Evolutionary conservation across 2,329 filamentous ascomycete genomes (phyloP).

Genomic region (Paraphaeosphaeria sporulosa): DNA sequence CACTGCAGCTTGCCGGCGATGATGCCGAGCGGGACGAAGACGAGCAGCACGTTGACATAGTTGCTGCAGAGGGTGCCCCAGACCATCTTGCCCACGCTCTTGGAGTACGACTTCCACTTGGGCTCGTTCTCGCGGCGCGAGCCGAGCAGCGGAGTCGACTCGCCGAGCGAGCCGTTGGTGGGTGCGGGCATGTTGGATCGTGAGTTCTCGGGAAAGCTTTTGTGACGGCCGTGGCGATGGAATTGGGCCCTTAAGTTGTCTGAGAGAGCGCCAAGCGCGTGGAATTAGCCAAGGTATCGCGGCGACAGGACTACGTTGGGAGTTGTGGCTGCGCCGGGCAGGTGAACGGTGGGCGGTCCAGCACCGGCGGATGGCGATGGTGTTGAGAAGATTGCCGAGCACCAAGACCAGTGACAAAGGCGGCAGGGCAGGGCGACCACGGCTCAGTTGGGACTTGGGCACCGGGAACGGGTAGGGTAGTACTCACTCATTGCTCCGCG

Average conservation of each 20-base stretch:
- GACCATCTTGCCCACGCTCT: conserved; percentile 45
- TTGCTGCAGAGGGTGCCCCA: conserved; percentile 58
- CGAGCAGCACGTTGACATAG: conserved; percentile 73
- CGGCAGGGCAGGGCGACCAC: background rate
- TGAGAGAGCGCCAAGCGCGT: conserved; percentile 27
- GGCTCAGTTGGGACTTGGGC: background rate
- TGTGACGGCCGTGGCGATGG: conserved; percentile 37
- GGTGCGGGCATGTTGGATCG: conserved; percentile 32
- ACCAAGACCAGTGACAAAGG: conserved; percentile 17
- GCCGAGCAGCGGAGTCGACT: conserved; percentile 42
- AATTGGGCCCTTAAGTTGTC: conserved; percentile 46
- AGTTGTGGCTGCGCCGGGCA: conserved; percentile 30
- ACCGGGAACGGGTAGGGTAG: background rate
- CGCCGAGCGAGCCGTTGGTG: conserved; percentile 37
- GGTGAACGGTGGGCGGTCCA: conserved; percentile 11
- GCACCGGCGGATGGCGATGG: conserved; percentile 5
- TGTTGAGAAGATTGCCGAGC: conserved; percentile 4
- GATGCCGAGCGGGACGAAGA: conserved; percentile 78
- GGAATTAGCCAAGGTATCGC: conserved; percentile 35
- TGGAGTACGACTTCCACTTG: conserved; percentile 37
- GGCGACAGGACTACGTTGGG: conserved; percentile 5
- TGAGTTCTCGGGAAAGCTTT: conserved; percentile 20
- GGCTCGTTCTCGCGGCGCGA: conserved; percentile 31
- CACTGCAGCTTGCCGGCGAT: conserved; percentile 68
- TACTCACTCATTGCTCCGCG: conserved; percentile 14